A percentile compares a stretch with the other conserved stretches of the same genome.
phyloP scores from a whole-genome alignment of 2,329 filamentous ascomycete species.

The Aspergillus ruber region DNA sequence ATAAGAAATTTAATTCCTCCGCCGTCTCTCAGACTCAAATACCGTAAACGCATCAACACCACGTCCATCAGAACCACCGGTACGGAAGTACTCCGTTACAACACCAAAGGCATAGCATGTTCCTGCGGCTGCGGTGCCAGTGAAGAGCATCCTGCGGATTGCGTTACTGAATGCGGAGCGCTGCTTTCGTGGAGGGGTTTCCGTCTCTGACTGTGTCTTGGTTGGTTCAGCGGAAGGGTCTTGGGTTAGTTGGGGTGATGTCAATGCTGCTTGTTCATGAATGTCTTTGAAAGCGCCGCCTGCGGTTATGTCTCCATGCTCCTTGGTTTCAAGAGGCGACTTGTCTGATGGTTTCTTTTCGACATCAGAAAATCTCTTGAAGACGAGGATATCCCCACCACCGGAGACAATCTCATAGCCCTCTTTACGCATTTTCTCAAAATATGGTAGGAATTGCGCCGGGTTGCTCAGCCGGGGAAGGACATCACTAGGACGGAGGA shows the following conservation, averaged over 20 bases:
- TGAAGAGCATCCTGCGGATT: slow-evolving; percentile 29
- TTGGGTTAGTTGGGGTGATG: background rate
- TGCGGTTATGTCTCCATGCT: background rate
- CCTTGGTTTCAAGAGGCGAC: background rate
- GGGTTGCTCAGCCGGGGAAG: slow-evolving; percentile 34
- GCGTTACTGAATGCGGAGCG: slow-evolving; percentile 13
- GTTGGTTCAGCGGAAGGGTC: background rate
- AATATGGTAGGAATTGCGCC: slow-evolving; percentile 36
- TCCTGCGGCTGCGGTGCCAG: slow-evolving; percentile 28
- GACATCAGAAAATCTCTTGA: slow-evolving; percentile 16
- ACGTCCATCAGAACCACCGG: slow-evolving; percentile 32
- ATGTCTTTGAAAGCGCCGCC: background rate
- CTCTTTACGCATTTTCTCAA: slow-evolving; percentile 30
- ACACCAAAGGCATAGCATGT: slow-evolving; percentile 38
- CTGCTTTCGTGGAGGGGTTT: slow-evolving; percentile 1
- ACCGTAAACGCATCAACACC: slow-evolving; percentile 34
- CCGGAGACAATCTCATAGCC: slow-evolving; percentile 40
- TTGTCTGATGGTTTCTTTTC: background rate
- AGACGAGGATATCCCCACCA: slow-evolving; percentile 36
- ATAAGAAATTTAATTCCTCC: slow-evolving; percentile 7
- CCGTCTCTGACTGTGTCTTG: background rate
- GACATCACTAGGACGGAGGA: slow-evolving; percentile 25
- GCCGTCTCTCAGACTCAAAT: slow-evolving; percentile 32
- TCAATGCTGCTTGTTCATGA: background rate
- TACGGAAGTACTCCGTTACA: slow-evolving; percentile 36